A percentile compares a stretch with the other conserved stretches of the same genome.
These are phyloP conservation scores for Pyrenochaeta sp. DNA, from an alignment of 2,329 filamentous ascomycete species.

Conservation along the genomic window DNA sequence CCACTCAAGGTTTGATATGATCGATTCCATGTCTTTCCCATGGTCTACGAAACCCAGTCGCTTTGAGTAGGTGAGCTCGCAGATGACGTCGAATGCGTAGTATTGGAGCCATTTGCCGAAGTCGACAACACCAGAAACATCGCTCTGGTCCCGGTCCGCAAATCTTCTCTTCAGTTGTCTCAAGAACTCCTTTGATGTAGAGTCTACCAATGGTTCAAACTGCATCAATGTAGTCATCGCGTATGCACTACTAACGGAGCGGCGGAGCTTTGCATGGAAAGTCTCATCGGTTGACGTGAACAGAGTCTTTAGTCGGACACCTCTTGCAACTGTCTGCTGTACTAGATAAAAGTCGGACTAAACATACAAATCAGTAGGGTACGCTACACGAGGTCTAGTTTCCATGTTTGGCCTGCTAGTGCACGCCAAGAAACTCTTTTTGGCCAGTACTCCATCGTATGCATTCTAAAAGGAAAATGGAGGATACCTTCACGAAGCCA, in stretches of 20 bases:
- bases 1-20: conserved; percentile 16
- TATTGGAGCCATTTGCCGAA: conserved; percentile 41
- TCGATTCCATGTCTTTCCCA: conserved; percentile 17
- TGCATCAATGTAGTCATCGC: conserved; percentile 50
- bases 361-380: too few relatives aligned
- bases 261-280: conserved; percentile 44
- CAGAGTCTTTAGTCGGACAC: conserved; percentile 20
- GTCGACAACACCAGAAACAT: conserved; percentile 13
- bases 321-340: conserved; percentile 33
- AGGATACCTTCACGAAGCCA: conserved; percentile 13
- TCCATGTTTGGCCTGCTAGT: too few relatives aligned
- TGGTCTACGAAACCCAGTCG: conserved; percentile 21
- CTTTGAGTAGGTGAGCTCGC: conserved; percentile 23
- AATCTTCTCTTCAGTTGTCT: conserved; percentile 13
- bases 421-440: too few relatives aligned
- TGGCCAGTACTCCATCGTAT: too few relatives aligned
- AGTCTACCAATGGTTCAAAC: conserved; percentile 34
- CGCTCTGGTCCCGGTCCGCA: conserved; percentile 4
- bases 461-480: too few relatives aligned
- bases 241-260: conserved; percentile 50
- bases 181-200: conserved; percentile 28
- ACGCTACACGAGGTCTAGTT: too few relatives aligned
- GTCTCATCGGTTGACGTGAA: conserved; percentile 53
- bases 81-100: conserved; percentile 52
- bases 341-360: conserved; percentile 41